These are phyloP conservation scores for Euphorbia schlechtendalii DNA, from an alignment of 441 rosid species.

Conservation along the genomic window DNA sequence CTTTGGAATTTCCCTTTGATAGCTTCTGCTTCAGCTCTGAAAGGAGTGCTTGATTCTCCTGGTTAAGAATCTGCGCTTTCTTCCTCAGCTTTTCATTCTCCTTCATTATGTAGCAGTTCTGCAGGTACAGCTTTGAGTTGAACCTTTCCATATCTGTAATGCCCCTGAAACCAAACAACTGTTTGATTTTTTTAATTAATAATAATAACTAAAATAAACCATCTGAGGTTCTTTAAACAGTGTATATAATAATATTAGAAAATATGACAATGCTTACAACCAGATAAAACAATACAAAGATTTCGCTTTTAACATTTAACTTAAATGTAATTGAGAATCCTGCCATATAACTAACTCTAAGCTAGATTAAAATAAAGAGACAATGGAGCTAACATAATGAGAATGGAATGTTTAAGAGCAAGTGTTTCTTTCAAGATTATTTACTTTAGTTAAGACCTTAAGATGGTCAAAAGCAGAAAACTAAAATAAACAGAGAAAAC, in stretches of 20 bases:
- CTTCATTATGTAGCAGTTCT: slow-evolving; percentile 77
- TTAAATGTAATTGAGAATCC: no score
- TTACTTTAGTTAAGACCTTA: neutral
- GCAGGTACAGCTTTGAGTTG: slow-evolving; percentile 78
- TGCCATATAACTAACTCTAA: no score
- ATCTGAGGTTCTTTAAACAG: no score
- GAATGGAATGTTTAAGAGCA: slow-evolving; percentile 5
- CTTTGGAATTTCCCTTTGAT: slow-evolving; percentile 37
- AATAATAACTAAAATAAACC: no score
- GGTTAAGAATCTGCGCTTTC: slow-evolving; percentile 90
- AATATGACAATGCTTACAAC: neutral
- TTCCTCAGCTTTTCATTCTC: slow-evolving; percentile 89
- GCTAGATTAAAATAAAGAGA: no score
- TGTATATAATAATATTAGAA: neutral
- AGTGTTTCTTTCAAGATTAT: no score
- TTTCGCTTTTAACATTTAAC: no score
- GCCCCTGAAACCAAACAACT: slow-evolving; percentile 20
- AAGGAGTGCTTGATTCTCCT: slow-evolving; percentile 86
- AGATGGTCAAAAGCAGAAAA: neutral
- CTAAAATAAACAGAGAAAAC: slow-evolving; percentile 1
- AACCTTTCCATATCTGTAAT: slow-evolving; percentile 45
- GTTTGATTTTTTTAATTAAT: no score
- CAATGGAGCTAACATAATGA: slow-evolving; percentile 3
- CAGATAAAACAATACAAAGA: no score
- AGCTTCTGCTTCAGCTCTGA: slow-evolving; percentile 76